Evolutionary conservation across 345 rosid genomes (phyloP).

Genomic region (Melaleuca alternifolia): DNA sequence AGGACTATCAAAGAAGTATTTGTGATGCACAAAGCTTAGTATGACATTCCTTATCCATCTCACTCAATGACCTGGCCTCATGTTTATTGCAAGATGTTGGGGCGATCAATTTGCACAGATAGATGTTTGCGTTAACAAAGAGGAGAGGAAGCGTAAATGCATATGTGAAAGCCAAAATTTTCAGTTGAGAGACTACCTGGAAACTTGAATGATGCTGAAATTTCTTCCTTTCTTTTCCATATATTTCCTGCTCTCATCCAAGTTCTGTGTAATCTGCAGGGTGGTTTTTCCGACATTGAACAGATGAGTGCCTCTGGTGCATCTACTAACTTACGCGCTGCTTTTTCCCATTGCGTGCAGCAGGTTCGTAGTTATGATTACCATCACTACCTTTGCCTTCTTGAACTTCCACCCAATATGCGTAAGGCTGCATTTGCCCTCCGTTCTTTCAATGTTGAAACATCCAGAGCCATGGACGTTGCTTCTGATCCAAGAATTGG

Average conservation of each 20-base stretch:
- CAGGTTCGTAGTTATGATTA: conserved; percentile 90
- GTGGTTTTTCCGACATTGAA: background rate
- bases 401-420: conserved; percentile 67
- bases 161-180: background rate
- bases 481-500: conserved; percentile 91
- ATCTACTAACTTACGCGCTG: conserved; percentile 44
- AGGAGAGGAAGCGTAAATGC: background rate
- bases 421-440: conserved; percentile 91
- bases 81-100: background rate
- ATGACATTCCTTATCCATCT: background rate
- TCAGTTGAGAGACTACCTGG: background rate
- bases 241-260: background rate
- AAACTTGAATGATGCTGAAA: background rate
- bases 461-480: conserved; percentile 88
- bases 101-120: background rate
- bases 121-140: background rate
- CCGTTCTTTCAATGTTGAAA: conserved; percentile 87
- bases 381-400: conserved; percentile 96
- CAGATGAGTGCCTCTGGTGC: conserved; percentile 44
- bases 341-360: conserved; percentile 77
- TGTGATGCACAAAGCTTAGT: background rate
- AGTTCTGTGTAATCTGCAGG: conserved; percentile 11
- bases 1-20: background rate
- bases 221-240: background rate
- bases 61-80: background rate